Evolutionary conservation across 1,284 basidiomycete genomes (phyloP), one percentile per base, ranked within the genome.

Genomic region (Rhodotorula sp.): DNA sequence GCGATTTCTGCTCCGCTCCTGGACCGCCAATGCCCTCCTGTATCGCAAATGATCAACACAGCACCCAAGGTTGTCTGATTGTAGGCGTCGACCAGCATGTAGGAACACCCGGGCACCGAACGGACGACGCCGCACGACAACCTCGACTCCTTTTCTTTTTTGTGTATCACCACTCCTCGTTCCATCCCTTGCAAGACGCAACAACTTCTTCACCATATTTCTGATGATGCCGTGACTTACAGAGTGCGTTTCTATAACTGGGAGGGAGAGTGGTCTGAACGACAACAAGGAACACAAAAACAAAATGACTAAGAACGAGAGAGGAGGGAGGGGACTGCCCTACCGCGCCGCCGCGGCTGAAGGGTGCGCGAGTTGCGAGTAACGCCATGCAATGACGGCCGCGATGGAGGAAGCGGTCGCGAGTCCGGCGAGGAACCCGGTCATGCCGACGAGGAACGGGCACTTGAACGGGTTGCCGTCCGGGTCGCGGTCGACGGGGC

Each of bases 391-490:
- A 45, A 46, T 56, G 24, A 51, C 33, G 26, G 55, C 60, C 4
- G 57, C 53, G 0, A 55, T 59, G 20, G 48, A 57, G 0, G 57
- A 44, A 1, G 67, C 70, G 24, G 61, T 63, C 29, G 59, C 70
- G 6, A 62, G n/a, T 1, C 74, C 74, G 17, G 66, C 42, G 15
- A 70, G 42, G 60, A 75, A 66, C 1, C 74, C 74, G 2, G 62
- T 49, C 26, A 57, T 64, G 22, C 59, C 49, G 22, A 70, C n/a
- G 14, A 75, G 46, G 57, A 75, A 75, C 33, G 74, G 74, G 55
- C 74, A 75, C 60, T 61, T 60, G 55, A 58, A 37, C 20, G 60
- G 66, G 29, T 26, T 48, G 18, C 71, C 74, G 33, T 75, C 74
- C 6, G 67, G 67, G 26, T 66, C 68, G 6, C 62, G 42, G 60